phyloP scores from a whole-genome alignment of 2,329 filamentous ascomycete species.

The Fusarium graminum region DNA sequence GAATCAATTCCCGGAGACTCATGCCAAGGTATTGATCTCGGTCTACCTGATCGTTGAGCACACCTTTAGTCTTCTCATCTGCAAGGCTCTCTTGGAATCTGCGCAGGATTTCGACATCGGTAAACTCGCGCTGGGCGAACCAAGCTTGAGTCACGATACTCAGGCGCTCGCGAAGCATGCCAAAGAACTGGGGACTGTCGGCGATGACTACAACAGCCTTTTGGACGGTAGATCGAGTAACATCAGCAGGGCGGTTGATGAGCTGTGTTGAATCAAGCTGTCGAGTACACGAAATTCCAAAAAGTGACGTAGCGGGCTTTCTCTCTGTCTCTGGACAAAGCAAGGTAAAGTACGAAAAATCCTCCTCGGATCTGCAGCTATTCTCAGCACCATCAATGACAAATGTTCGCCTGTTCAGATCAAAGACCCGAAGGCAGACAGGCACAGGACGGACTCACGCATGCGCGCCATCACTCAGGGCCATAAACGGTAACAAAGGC shows the following conservation, averaged over 20 bases:
- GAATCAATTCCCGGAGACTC: conserved; percentile 90
- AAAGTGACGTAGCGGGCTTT: conserved; percentile 81
- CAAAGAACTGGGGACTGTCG: conserved; percentile 90
- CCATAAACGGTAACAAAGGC: conserved; percentile 95
- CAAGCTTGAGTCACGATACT: conserved; percentile 93
- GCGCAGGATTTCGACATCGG: conserved; percentile 88
- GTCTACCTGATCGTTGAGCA: conserved; percentile 75
- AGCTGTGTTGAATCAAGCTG: conserved; percentile 87
- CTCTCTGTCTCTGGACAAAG: conserved; percentile 70
- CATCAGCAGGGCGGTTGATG: conserved; percentile 83
- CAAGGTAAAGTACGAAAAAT: conserved; percentile 98
- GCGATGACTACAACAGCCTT: conserved; percentile 97
- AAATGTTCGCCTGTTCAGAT: not conserved
- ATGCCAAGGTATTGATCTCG: conserved; percentile 89
- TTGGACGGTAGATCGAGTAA: conserved; percentile 97
- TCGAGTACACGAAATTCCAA: conserved; percentile 94
- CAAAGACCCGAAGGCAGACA: not conserved
- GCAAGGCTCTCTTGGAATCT: conserved; percentile 91
- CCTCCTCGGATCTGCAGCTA: conserved; percentile 81
- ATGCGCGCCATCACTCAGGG: conserved; percentile 94
- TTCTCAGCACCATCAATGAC: conserved; percentile 33
- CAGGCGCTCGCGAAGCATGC: conserved; percentile 88
- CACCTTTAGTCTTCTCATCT: conserved; percentile 71
- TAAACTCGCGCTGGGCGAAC: conserved; percentile 96
- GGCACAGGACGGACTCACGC: conserved; percentile 69